Conservation (phyloP, 2,329 filamentous ascomycete genomes). For the Knufia fluminis region DNA sequence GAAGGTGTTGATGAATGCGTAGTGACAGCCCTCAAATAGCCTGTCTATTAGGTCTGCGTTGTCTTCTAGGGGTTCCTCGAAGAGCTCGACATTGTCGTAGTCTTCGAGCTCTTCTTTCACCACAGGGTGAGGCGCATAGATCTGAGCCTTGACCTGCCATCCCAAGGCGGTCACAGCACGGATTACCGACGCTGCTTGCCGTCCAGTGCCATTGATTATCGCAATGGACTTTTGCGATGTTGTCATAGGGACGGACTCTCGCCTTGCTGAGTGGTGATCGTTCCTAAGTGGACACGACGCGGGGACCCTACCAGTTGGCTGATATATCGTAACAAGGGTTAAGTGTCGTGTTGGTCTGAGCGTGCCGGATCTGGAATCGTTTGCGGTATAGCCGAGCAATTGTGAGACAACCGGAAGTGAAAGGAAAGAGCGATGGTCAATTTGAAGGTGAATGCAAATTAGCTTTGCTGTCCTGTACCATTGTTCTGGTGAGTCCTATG, state of each 20-base stretch:
- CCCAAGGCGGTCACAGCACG: conserved; percentile 88
- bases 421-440: neutral
- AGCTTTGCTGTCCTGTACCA: neutral
- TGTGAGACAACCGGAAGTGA: neutral
- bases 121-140: conserved; percentile 76
- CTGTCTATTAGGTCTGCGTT: conserved; percentile 63
- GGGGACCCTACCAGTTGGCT: too few relatives aligned
- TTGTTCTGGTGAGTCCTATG: neutral
- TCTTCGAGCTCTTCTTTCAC: conserved; percentile 77
- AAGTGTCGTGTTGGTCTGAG: neutral
- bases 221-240: conserved; percentile 62
- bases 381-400: neutral
- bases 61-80: conserved; percentile 58
- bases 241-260: conserved; percentile 16
- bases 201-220: conserved; percentile 89
- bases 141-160: conserved; percentile 84
- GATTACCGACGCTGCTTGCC: conserved; percentile 90
- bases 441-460: neutral
- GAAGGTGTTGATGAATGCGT: conserved; percentile 96
- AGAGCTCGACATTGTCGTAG: conserved; percentile 70
- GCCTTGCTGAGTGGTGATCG: too few relatives aligned
- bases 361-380: neutral
- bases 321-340: too few relatives aligned
- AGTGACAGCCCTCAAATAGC: conserved; percentile 72
- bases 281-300: too few relatives aligned